These are phyloP conservation scores for Protomyces macrosporus DNA, from an alignment of 1,139 yeast genomes.

Conservation along the genomic window DNA sequence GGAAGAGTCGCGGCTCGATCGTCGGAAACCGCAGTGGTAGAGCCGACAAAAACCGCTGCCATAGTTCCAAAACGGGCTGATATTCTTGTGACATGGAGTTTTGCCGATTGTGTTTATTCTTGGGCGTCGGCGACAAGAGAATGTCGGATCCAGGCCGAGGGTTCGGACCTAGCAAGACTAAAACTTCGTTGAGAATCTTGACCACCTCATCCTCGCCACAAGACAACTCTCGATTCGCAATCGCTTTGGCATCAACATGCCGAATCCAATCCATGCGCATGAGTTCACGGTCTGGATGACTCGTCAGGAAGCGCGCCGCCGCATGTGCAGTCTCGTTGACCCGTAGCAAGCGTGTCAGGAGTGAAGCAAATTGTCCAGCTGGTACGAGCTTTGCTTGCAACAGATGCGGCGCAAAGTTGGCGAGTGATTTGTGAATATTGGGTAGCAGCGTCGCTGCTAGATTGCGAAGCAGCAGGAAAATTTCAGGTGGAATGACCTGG, in stretches of 20 bases:
- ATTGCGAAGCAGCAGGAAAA: slow-evolving; percentile 42
- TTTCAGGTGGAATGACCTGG: slow-evolving; percentile 56
- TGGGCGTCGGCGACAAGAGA: not conserved
- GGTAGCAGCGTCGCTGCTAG: slow-evolving; percentile 37
- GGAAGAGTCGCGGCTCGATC: slow-evolving; percentile 53
- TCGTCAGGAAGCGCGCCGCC: slow-evolving; percentile 50
- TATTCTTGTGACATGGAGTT: slow-evolving; percentile 4
- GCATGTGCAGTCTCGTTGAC: slow-evolving; percentile 58
- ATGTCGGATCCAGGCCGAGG: slow-evolving; percentile 1
- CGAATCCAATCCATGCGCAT: slow-evolving; percentile 61
- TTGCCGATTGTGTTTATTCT: not conserved
- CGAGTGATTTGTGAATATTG: slow-evolving; percentile 36
- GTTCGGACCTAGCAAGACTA: slow-evolving; percentile 16
- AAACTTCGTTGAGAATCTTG: slow-evolving; percentile 19
- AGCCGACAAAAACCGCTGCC: slow-evolving; percentile 44
- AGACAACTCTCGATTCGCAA: slow-evolving; percentile 54
- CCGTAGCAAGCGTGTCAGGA: slow-evolving; percentile 55
- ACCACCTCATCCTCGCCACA: slow-evolving; percentile 40
- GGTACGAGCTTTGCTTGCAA: slow-evolving; percentile 50
- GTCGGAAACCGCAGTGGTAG: slow-evolving; percentile 49
- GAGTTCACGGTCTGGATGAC: slow-evolving; percentile 45
- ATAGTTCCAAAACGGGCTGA: slow-evolving; percentile 35
- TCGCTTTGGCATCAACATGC: slow-evolving; percentile 48
- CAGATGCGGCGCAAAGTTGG: slow-evolving; percentile 51
- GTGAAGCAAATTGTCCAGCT: slow-evolving; percentile 54